Evolutionary conservation across 257 asterid genomes (phyloP), one percentile per base, ranked within the genome.

Genomic region (Rauvolfia tetraphylla): DNA sequence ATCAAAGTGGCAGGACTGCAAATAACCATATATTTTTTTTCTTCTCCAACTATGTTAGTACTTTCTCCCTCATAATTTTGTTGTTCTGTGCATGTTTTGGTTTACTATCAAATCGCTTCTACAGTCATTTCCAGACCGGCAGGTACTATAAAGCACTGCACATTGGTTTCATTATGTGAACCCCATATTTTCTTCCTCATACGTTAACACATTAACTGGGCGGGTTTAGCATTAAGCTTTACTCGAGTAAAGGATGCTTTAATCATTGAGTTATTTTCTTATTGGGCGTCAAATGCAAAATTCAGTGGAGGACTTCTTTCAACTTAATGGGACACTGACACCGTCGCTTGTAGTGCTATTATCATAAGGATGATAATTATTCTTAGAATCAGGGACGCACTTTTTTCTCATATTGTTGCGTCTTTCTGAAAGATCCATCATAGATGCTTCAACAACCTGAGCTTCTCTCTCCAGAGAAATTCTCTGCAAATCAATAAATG

Each of bases 31-130:
- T 23, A 7, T 62, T 22, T 15, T 22, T 29, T 46, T 46, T n/a
- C n/a, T 65, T 36, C 58, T 67, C 48, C 42, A 67, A 67, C 74
- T 29, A 68, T 68, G 57, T 46, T 14, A 18, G 3, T 41, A 6
- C 49, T 76, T 31, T 59, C 68, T 48, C 75, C 73, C 29, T 33
- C 59, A 44, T 22, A 25, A 39, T 75, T 72, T 79, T 53, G 65
- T 56, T 68, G 58, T 33, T 70, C n/a, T 58, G 68, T 59, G 57
- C 46, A 68, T 59, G 76, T 53, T 48, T 75, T 74, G 68, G 72
- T 74, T 79, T 68, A 44, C 83, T 34, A 48, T 74, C 76, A 74
- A 71, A 79, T 79, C 79, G 73, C 11, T 42, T 68, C 71, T 31
- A 79, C 48, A 65, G 75, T 79, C 48, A 25, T 69, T 39, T 41